Percentiles rank a stretch among this genome's conserved stretches.
These are phyloP conservation scores for Lantana camara DNA, from an alignment of 257 asterid genomes.

Conservation along the genomic window DNA sequence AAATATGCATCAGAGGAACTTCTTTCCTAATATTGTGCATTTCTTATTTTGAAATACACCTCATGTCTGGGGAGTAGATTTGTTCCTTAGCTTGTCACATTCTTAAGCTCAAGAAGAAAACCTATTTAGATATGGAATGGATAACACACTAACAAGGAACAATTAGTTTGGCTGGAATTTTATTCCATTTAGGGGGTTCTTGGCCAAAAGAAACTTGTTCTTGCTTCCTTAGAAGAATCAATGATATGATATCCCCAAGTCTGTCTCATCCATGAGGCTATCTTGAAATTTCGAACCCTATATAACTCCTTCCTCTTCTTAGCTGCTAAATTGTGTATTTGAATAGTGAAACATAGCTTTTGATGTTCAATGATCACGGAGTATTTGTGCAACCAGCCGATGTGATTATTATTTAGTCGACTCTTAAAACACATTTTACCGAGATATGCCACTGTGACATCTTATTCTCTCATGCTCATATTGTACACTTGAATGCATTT, in stretches of 20 bases:
- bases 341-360: background rate
- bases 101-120: background rate
- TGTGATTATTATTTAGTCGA: background rate
- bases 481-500: no score
- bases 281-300: constrained; percentile 12
- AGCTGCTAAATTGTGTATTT: background rate
- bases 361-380: constrained; percentile 10
- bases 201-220: background rate
- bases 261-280: background rate
- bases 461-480: no score
- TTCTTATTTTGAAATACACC: no score
- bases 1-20: background rate
- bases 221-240: background rate
- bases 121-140: background rate
- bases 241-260: background rate
- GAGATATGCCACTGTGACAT: no score
- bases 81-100: background rate
- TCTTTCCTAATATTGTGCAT: background rate
- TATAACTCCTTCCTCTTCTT: constrained; percentile 1
- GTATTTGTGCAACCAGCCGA: constrained; percentile 2
- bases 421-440: no score
- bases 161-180: background rate
- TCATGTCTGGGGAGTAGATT: constrained; percentile 3
- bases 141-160: background rate
- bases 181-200: background rate